Evolutionary conservation across 202 grass and related monocot species (phyloP), one percentile per base, ranked within the genome.

Genomic region (Panicum hallii): DNA sequence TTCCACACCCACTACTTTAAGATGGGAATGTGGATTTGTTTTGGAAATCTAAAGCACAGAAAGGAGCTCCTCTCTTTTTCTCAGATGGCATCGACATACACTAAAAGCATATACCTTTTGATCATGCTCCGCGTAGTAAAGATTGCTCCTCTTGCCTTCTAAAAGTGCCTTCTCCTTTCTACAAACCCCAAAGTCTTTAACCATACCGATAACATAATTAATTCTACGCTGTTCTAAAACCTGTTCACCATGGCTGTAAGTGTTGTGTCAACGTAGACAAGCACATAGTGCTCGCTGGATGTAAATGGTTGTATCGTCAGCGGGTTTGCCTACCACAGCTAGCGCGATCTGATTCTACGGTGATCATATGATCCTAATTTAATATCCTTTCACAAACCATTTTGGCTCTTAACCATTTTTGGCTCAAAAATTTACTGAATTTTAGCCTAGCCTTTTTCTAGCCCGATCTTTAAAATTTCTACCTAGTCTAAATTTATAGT

Each of bases 61-160:
- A 98, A 98, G 82, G 87, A 49, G 63, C 79, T 85, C 81, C 42
- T 88, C 72, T 57, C 68, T 63, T 81, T 63, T 90, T 84, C 73
- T 86, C 85, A 91, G 95, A 95, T 95, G 90, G 92, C 87, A 98
- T 98, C 89, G 91, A 85, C 89, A 83, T 92, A 80, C 90, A 94
- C 88, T 65, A 89, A 98, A 97, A 95, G 93, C 80, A 88, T 90
- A 70, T 88, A 86, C 84, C 89, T 92, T 95, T 95, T 89, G 72
- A 90, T 93, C 87, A 72, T 80, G 38, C 64, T 80, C 45, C 64
- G 62, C 79, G 85, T 86, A 79, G 74, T 83, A 85, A 88, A 91
- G 81, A 92, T 89, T 92, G 80, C 62, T 72, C 87, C 53, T 75
- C 86, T 90, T 83, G 89, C 85, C 71, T 86, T 90, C 76, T 26